phyloP scores from a whole-genome alignment of 2,329 filamentous ascomycete species.

The Cylindrodendrum hubeiense region DNA sequence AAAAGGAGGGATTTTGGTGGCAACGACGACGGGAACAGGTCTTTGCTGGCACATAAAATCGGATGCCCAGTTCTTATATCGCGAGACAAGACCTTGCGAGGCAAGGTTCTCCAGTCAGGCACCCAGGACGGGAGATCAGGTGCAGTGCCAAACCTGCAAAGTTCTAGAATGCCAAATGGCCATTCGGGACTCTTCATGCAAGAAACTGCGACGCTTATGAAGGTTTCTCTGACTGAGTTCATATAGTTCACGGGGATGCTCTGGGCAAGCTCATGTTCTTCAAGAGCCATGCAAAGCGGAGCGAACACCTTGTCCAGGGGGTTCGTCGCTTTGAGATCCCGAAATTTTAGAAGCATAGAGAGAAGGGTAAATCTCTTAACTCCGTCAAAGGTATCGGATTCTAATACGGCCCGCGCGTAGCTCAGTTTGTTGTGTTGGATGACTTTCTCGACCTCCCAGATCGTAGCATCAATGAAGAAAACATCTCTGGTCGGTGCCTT shows the following conservation, averaged over 20 bases:
- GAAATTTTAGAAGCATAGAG: constrained; percentile 6
- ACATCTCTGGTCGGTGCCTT: not conserved
- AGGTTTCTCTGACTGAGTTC: not conserved
- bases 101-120: constrained; percentile 9
- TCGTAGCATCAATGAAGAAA: not conserved
- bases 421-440: not conserved
- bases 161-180: constrained; percentile 4
- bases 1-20: not conserved
- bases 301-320: constrained; percentile 9
- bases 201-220: not conserved
- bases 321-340: constrained; percentile 2
- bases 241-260: constrained; percentile 1
- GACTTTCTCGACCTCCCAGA: constrained; percentile 2
- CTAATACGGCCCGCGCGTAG: not conserved
- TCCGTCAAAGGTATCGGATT: not conserved
- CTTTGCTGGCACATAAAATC: not conserved
- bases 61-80: not conserved
- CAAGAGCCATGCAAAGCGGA: not conserved
- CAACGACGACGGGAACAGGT: not conserved
- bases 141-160: constrained; percentile 4
- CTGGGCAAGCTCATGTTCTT: not conserved
- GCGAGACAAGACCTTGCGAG: not conserved
- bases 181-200: not conserved
- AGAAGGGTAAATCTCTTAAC: not conserved
- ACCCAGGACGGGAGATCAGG: constrained; percentile 2